These are phyloP conservation scores for Dictyophora rubrovolvata DNA, from an alignment of 768 basidiomycete species.

Conservation along the genomic window DNA sequence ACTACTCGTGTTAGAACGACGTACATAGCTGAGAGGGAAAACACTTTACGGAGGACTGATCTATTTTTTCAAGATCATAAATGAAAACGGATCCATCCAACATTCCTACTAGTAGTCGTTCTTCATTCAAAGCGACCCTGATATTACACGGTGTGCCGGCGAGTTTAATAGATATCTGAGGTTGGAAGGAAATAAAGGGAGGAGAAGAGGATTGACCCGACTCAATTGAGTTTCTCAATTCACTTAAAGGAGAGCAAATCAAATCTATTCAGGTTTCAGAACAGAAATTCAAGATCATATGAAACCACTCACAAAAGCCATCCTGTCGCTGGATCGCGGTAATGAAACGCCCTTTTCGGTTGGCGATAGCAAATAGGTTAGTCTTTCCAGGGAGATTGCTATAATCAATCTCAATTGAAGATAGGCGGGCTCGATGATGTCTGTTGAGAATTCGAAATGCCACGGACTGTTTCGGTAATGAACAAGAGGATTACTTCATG, in stretches of 20 bases:
- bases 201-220: constrained; percentile 28
- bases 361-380: constrained; percentile 48
- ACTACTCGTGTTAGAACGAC: background rate
- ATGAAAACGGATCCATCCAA: constrained; percentile 49
- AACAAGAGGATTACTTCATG: background rate
- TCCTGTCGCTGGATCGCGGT: constrained; percentile 35
- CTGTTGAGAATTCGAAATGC: constrained; percentile 42
- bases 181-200: constrained; percentile 35
- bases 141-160: constrained; percentile 42
- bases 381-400: constrained; percentile 33
- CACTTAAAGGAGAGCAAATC: constrained; percentile 47
- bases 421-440: constrained; percentile 54
- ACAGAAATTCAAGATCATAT: constrained; percentile 24
- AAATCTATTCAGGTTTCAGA: constrained; percentile 33
- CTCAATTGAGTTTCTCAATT: constrained; percentile 32
- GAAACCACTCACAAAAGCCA: constrained; percentile 14
- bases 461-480: background rate
- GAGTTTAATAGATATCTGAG: constrained; percentile 37
- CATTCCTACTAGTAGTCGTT: constrained; percentile 49
- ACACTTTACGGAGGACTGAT: too few relatives aligned
- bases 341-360: constrained; percentile 60
- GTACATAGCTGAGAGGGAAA: too few relatives aligned
- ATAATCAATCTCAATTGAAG: constrained; percentile 37
- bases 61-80: background rate
- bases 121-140: constrained; percentile 47